Conservation (phyloP, 1,284 basidiomycete genomes). For the Sutorius eximius region DNA sequence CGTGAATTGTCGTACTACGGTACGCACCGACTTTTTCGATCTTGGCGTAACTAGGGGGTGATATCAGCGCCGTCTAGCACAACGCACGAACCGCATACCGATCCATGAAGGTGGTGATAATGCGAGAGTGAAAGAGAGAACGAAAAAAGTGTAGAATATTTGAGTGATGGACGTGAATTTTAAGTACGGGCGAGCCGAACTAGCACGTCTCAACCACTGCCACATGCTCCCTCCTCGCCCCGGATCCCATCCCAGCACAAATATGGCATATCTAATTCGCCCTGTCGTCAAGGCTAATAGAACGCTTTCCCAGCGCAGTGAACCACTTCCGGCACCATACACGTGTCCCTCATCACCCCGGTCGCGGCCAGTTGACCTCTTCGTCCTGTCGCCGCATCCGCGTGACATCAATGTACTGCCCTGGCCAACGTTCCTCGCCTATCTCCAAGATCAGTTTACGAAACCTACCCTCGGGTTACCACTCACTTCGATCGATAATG, state of each 20-base stretch:
- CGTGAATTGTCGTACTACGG: slow-evolving; percentile 13
- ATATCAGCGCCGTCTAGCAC: slow-evolving; percentile 19
- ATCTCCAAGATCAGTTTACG: slow-evolving; percentile 9
- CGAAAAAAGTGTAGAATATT: neutral
- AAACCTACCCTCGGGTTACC: neutral
- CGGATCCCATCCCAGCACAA: neutral
- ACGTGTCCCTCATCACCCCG: slow-evolving; percentile 31
- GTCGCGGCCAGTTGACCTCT: slow-evolving; percentile 64
- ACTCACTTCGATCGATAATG: slow-evolving; percentile 69
- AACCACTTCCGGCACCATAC: neutral
- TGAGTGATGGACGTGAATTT: slow-evolving; percentile 20
- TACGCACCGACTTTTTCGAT: slow-evolving; percentile 74
- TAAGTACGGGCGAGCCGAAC: slow-evolving; percentile 16
- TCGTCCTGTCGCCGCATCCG: slow-evolving; percentile 52
- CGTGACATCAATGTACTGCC: slow-evolving; percentile 69
- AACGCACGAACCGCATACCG: slow-evolving; percentile 24
- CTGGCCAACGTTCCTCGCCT: slow-evolving; percentile 69
- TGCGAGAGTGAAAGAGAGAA: slow-evolving; percentile 1
- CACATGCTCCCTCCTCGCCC: slow-evolving; percentile 7
- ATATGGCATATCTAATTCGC: neutral
- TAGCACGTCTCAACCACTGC: slow-evolving; percentile 16
- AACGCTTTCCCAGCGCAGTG: slow-evolving; percentile 15
- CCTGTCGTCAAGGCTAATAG: slow-evolving; percentile 24
- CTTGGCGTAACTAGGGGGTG: slow-evolving; percentile 55
- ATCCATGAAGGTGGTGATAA: slow-evolving; percentile 24